Percentiles rank a stretch among this genome's conserved stretches.
Conservation (phyloP, 1,139 yeast species). For the Suhomyces bribrorum region DNA sequence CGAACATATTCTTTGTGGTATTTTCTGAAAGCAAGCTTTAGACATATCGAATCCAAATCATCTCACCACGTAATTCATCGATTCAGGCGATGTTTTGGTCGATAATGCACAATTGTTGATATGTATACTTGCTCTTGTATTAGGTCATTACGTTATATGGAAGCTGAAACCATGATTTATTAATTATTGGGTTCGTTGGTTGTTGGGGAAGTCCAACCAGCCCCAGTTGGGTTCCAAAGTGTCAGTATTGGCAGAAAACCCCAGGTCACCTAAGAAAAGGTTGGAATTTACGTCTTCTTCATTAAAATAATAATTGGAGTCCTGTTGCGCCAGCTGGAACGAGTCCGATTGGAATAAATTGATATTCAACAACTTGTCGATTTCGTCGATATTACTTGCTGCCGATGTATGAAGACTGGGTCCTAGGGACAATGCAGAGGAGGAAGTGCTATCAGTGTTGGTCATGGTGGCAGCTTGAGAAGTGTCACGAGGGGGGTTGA, state of each 20-base stretch:
- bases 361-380: conserved; percentile 43
- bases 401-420: conserved; percentile 2
- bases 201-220: conserved; percentile 22
- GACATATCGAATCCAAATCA: too few species aligned
- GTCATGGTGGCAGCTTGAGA: conserved; percentile 6
- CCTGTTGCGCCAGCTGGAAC: conserved; percentile 21
- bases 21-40: too few species aligned
- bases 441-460: conserved; percentile 8
- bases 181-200: too few species aligned
- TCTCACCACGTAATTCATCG: too few species aligned
- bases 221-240: conserved; percentile 16
- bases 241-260: too few species aligned
- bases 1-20: too few species aligned
- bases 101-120: too few species aligned
- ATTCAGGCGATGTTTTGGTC: too few species aligned
- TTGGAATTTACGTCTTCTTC: conserved; percentile 8
- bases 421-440: conserved; percentile 6
- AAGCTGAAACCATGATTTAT: too few species aligned
- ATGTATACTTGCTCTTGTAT: too few species aligned
- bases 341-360: conserved; percentile 41
- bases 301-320: conserved; percentile 3
- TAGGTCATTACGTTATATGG: too few species aligned
- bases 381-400: conserved; percentile 33
- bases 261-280: conserved; percentile 15
- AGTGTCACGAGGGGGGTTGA: conserved; percentile 1